Conservation (phyloP, 1,284 basidiomycete genomes). For the Taiwanofungus camphoratus region DNA sequence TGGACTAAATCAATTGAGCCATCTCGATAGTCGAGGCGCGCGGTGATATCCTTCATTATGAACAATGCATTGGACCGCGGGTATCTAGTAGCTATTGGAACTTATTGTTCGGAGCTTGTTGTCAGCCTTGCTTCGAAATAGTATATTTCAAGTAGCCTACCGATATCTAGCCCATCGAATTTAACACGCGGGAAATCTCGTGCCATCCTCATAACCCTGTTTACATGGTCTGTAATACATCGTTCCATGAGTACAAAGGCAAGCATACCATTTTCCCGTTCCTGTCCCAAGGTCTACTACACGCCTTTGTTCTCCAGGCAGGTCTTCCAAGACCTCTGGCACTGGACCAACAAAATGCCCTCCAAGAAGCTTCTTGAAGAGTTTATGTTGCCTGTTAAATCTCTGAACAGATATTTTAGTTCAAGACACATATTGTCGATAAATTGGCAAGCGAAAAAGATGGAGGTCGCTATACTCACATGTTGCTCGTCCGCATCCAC, state of each 20-base stretch:
- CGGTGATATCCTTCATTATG: slow-evolving; percentile 56
- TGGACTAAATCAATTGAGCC: slow-evolving; percentile 58
- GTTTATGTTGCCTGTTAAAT: slow-evolving; percentile 40
- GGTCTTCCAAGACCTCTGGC: slow-evolving; percentile 38
- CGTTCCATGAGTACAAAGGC: slow-evolving; percentile 8
- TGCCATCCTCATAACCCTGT: slow-evolving; percentile 71
- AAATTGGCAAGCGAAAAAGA: slow-evolving; percentile 1
- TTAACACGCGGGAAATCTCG: slow-evolving; percentile 51
- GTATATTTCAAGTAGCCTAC: slow-evolving; percentile 32
- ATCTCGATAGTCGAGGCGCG: slow-evolving; percentile 40
- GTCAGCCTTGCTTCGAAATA: slow-evolving; percentile 5
- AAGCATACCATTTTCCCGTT: slow-evolving; percentile 59
- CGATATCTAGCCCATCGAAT: slow-evolving; percentile 69
- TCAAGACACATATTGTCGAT: slow-evolving; percentile 9
- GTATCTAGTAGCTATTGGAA: slow-evolving; percentile 60
- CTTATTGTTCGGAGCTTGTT: slow-evolving; percentile 29
- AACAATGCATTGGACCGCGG: slow-evolving; percentile 56
- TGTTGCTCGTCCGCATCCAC: slow-evolving; percentile 58
- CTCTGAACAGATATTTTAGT: slow-evolving; percentile 35
- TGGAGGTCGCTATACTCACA: slow-evolving; percentile 31
- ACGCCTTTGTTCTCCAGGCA: slow-evolving; percentile 33
- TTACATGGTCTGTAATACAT: neutral
- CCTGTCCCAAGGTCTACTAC: slow-evolving; percentile 69
- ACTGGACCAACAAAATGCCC: slow-evolving; percentile 56
- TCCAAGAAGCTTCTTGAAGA: slow-evolving; percentile 43